Evolutionary conservation across 2,329 filamentous ascomycete species (phyloP), one percentile per base, ranked within the genome.

Genomic region (Fusarium sp.): DNA sequence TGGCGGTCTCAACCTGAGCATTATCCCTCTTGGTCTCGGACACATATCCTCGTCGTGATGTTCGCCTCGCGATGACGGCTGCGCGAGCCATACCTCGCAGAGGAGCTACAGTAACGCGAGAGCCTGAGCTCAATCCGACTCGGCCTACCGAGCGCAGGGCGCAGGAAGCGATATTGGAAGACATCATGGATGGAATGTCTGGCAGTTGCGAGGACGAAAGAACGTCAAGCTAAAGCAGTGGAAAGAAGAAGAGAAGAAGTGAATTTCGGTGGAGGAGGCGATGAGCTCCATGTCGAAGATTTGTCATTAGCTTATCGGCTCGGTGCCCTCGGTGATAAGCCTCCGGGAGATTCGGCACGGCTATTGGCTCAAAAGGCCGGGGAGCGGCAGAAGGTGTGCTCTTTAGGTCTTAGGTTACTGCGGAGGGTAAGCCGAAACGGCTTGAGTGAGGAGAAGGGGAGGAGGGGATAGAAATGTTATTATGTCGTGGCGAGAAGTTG

Each of bases 1-100:
- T 94, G 63, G 93, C 90, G 13, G 91, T 92, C 75, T 97, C 93
- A 76, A 97, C 92, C 78, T 94, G 93, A 50, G 93, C 93, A 80
- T 89, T 88, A 74, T 93, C 90, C 70, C 89, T 86, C 84, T 91
- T 93, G 65, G 92, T 91, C 83, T 94, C 91, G 28, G 93, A 92
- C 68, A 97, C 94, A 86, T 97, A 97, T 74, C 84, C 86, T 77
- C 93, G 88, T 74, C 84, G 81, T 52, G 72, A 66, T 54, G 69
- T 57, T 61, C 46, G 38, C 65, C 73, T 70, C 63, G 76, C 73
- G 57, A 76, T 72, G 49, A 75, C 43, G 63, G 74, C 69, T 54
- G 80, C 72, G 54, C 73, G 75, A 57, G 74, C 67, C 54, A 77
- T 69, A 28, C 63, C 68, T 72, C 73, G 77, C 68, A 77, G 50